Conservation (phyloP, 2,329 filamentous ascomycete genomes). For the Cytospora mali region DNA sequence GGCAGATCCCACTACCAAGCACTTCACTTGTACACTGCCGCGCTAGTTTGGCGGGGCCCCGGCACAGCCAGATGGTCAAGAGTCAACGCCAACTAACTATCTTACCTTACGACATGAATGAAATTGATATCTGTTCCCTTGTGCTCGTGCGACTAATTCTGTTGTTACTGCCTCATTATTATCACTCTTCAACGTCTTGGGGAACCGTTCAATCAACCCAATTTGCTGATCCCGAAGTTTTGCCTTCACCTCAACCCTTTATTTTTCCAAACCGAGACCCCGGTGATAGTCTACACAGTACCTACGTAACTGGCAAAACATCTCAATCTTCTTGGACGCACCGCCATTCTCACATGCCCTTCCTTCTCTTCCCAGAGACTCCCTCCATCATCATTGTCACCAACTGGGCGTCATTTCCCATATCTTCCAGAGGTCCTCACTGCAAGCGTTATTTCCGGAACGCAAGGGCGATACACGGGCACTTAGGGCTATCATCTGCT, state of each 20-base stretch:
- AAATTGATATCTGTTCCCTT: constrained; percentile 9
- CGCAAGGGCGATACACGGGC: constrained; percentile 3
- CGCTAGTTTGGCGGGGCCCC: constrained; percentile 26
- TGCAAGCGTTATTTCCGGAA: constrained; percentile 9
- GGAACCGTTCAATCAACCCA: constrained; percentile 4
- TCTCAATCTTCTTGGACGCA: constrained; percentile 15
- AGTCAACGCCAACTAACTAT: not conserved
- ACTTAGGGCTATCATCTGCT: constrained; percentile 12
- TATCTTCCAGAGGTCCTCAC: not conserved
- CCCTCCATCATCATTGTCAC: not conserved
- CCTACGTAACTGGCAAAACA: constrained; percentile 7
- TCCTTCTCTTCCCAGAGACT: not conserved
- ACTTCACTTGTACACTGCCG: constrained; percentile 1
- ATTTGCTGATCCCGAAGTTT: constrained; percentile 10
- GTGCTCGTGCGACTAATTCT: constrained; percentile 15
- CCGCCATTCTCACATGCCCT: constrained; percentile 20
- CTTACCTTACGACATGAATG: constrained; percentile 15
- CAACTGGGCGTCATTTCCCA: constrained; percentile 1
- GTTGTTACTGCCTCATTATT: constrained; percentile 7
- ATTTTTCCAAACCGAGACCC: constrained; percentile 5
- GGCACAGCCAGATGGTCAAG: constrained; percentile 15
- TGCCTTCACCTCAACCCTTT: constrained; percentile 1
- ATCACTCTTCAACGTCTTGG: not conserved
- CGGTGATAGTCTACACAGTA: not conserved
- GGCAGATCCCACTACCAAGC: not conserved